phyloP scores from a whole-genome alignment of 257 asterid species.

The Nyctanthes arbortristis region DNA sequence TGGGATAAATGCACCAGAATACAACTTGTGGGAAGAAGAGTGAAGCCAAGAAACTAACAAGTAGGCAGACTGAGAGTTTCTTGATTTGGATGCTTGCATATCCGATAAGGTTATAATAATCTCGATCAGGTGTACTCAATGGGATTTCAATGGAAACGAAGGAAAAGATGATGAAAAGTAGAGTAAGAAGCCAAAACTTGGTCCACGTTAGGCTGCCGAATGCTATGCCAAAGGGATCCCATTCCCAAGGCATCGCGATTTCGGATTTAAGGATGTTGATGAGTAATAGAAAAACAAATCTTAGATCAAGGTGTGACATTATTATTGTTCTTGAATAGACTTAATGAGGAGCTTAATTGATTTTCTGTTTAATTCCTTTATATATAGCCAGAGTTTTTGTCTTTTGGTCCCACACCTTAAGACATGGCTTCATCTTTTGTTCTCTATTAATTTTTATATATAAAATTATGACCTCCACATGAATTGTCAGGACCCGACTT shows the following conservation, averaged over 20 bases:
- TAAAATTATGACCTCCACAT: no score
- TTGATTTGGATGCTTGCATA: neutral
- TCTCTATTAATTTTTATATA: no score
- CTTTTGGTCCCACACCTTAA: no score
- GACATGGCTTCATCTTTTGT: no score
- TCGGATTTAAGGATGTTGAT: neutral
- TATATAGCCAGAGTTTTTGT: no score
- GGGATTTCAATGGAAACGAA: slow-evolving; percentile 5
- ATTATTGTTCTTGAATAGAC: no score
- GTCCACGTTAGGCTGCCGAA: neutral
- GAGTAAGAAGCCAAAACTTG: neutral
- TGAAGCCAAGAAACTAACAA: slow-evolving; percentile 6
- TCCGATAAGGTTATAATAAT: neutral
- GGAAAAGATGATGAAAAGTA: slow-evolving; percentile 11
- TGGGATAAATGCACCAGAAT: slow-evolving; percentile 17
- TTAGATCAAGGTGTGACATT: neutral
- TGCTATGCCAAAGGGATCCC: neutral
- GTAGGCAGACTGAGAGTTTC: neutral
- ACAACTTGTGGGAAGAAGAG: slow-evolving; percentile 6
- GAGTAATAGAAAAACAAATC: neutral
- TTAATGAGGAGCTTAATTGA: no score
- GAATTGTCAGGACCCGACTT: no score
- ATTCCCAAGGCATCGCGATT: neutral
- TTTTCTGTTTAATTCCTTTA: no score
- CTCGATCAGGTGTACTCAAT: no score